Evolutionary conservation across 169 alveolate genomes (phyloP), one percentile per base, ranked within the genome.

Genomic region (Plasmodium vivax): DNA sequence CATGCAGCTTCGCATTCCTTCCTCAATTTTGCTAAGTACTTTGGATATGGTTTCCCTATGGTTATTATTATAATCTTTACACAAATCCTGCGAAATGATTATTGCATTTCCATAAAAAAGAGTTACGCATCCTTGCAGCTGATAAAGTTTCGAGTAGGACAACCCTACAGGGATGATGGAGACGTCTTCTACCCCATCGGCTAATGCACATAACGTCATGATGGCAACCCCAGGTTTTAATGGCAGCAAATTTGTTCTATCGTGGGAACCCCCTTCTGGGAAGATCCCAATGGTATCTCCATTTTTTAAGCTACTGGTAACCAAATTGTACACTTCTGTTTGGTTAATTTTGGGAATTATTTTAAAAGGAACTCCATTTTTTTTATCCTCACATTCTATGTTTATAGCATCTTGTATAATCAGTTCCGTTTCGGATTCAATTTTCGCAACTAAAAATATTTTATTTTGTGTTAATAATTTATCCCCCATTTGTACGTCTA

Each of bases 191-290:
- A 98, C 98, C 32, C 99, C 99, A 82, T 98, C 99, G 19, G 97
- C 97, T 95, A 98, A 96, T 2, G 99, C 98, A 51, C 97, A 97
- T 62, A 98, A 94, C 12, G 99, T 99, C 98, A 98, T 98, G 45
- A 98, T 88, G 19, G 98, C 98, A 77, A 98, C 99, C 34, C 99
- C 99, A 45, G 99, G 99, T 96, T 98, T 98, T 80, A 98, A 94
- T 73, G 99, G 99, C 62, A 98, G 93, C 41, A 98, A 95, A 72
- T 98, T 98, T 32, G 99, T 97, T 47, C 98, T 92, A 96, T 98
- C 99, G 95, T 98, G 99, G 3, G 99, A 98, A 19, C 99, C 99
- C 4, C 99, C 99, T 88, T 98, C 99, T 38, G 99, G 99, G 94
- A 98, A 98, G 43, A 98, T 98, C 30, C 98, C 99, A 73, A 98